phyloP scores from a whole-genome alignment of 148 eudicot species.

The Silene latifolia region DNA sequence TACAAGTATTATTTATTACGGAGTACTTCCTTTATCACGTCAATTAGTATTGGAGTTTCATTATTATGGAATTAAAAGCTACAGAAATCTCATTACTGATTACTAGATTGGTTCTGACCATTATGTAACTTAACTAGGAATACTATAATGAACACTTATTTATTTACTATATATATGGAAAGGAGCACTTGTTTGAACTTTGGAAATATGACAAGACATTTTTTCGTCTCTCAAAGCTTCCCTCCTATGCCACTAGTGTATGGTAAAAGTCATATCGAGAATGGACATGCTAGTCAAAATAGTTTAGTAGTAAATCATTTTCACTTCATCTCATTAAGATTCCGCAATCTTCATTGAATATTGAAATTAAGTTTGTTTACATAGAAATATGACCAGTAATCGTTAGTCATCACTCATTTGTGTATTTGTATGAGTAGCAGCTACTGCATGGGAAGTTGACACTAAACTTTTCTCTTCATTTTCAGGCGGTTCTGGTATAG shows the following conservation, averaged over 20 bases:
- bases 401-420: too few relatives aligned
- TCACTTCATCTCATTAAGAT: not conserved
- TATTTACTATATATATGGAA: too few relatives aligned
- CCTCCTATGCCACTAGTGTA: not conserved
- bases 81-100: too few relatives aligned
- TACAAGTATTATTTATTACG: conserved; percentile 1
- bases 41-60: not conserved
- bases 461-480: not conserved
- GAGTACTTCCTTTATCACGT: not conserved
- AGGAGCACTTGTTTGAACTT: too few relatives aligned
- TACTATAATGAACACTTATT: too few relatives aligned
- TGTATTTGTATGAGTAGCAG: too few relatives aligned
- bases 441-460: not conserved
- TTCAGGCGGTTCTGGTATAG: conserved; percentile 24
- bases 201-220: too few relatives aligned
- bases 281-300: too few relatives aligned
- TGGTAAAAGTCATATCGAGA: not conserved
- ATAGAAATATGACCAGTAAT: too few relatives aligned
- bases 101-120: too few relatives aligned
- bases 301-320: not conserved
- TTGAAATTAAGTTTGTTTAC: not conserved
- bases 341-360: not conserved
- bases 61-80: not conserved
- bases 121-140: too few relatives aligned
- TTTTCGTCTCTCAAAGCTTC: not conserved